A percentile compares a stretch with the other conserved stretches of the same genome.
Conservation (phyloP, 495 filamentous ascomycete species). For the Penicillium samsonianum region DNA sequence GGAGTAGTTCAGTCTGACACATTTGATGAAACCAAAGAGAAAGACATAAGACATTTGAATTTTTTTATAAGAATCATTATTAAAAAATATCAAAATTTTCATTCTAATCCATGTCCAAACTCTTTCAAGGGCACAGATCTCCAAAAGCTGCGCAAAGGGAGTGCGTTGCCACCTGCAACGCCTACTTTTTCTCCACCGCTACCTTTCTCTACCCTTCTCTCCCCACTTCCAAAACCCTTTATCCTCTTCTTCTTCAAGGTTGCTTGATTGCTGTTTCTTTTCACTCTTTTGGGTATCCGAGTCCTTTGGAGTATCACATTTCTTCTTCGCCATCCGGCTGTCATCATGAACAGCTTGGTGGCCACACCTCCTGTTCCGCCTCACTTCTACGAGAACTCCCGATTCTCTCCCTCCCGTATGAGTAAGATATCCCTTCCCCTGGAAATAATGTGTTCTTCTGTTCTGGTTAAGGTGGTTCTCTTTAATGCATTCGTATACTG, state of each 20-base stretch:
- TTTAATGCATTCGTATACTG: conserved; percentile 19
- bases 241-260: conserved; percentile 36
- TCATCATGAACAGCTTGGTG: conserved; percentile 66
- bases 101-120: neutral
- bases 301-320: conserved; percentile 14
- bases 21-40: neutral
- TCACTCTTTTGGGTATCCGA: conserved; percentile 18
- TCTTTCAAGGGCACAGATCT: conserved; percentile 11
- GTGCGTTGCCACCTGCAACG: conserved; percentile 51
- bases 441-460: neutral
- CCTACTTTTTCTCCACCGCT: conserved; percentile 42
- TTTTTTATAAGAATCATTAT: neutral
- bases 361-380: conserved; percentile 69
- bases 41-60: neutral
- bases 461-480: neutral
- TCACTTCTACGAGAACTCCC: conserved; percentile 71
- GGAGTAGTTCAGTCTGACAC: conserved; percentile 3
- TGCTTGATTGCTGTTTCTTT: conserved; percentile 24
- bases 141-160: conserved; percentile 33
- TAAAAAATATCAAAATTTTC: neutral
- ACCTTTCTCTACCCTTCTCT: conserved; percentile 44
- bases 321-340: conserved; percentile 38
- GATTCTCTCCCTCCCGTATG: conserved; percentile 68
- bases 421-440: conserved; percentile 50
- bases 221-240: conserved; percentile 37